Base-by-base conservation (phyloP, 495 filamentous ascomycete genomes). In the Penicillium coffeae region DNA sequence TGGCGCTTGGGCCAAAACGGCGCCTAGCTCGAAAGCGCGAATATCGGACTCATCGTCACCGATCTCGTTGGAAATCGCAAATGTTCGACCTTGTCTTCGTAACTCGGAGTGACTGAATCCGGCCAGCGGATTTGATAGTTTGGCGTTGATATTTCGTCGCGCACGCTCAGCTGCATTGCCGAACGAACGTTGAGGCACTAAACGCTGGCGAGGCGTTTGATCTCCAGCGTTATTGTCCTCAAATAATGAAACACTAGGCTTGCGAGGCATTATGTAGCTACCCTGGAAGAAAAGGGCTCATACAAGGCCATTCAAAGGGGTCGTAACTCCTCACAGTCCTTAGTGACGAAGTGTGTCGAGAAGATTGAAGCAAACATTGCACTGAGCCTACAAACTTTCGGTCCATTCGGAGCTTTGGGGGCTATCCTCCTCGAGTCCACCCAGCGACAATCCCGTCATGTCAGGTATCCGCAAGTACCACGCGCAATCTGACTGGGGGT, bases 111-210 rank as follows among this genome's bases (percentile, higher is more conserved):
- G 72, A 30, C 68, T 75, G 47, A 81, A 76, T 14, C 84, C 85
- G 7, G 78, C 77, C 10, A 93, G 72, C 21, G 88, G 88, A 43
- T 91, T 87, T 16, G 81, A 85, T 39, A 91, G 66, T 60, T 78
- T 81, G 12, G 79, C 79, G 38, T 80, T 79, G 30, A 78, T 41
- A 48, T 78, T 78, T 41, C 76, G 70, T 3, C 78, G 63, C 9
- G 71, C 72, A 12, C 66, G 74, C 52, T 81, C 77, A 14, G 77
- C 76, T 5, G 74, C 72, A 5, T 60, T 70, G 3, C 63, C 58
- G 12, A 62, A 42, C 15, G 60, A 46, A 44, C 56, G 66, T 41
- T 50, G 66, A 8, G 58, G 60, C 10, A 60, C 48, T 20, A 61
- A 50, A 8, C 53, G 55, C 12, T 57, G 50, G 18, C 34, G 32